Percentiles rank a stretch among this genome's conserved stretches.
Evolutionary conservation across 805 yeast species (phyloP).

Genomic region (Clavispora asparagi): DNA sequence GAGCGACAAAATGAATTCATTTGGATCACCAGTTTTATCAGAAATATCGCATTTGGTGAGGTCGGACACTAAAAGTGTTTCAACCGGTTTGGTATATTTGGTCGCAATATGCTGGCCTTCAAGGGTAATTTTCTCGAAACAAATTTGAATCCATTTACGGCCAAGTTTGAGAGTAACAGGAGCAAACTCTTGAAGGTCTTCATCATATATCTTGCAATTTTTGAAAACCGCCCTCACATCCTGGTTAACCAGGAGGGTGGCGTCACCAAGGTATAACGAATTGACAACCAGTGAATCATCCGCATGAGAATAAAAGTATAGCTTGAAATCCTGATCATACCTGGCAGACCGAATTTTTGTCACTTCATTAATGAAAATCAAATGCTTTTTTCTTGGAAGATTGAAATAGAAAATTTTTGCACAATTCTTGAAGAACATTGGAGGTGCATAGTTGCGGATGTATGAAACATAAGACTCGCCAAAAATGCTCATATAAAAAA

Average conservation of each 20-base stretch:
- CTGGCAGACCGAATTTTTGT: conserved; percentile 12
- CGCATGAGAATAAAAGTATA: conserved; percentile 30
- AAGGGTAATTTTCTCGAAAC: conserved; percentile 12
- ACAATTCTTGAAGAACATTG: conserved; percentile 48
- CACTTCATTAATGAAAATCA: conserved; percentile 19
- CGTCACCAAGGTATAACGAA: conserved; percentile 30
- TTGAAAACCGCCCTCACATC: conserved; percentile 34
- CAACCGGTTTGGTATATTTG: conserved; percentile 29
- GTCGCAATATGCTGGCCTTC: conserved; percentile 19
- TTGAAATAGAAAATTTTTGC: conserved; percentile 48
- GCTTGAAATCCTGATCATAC: conserved; percentile 12
- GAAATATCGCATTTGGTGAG: conserved; percentile 33
- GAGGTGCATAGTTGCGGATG: conserved; percentile 46
- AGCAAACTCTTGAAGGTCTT: conserved; percentile 29
- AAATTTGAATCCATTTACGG: conserved; percentile 58
- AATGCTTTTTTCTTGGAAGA: conserved; percentile 30
- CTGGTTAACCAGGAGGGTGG: conserved; percentile 27
- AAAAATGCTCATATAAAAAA: conserved; percentile 25
- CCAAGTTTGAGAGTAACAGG: conserved; percentile 69
- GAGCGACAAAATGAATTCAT: conserved; percentile 34
- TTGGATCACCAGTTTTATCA: conserved; percentile 13
- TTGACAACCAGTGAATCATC: conserved; percentile 30
- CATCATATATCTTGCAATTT: conserved; percentile 17
- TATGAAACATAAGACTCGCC: conserved; percentile 28
- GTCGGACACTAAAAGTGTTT: conserved; percentile 28